Percentiles rank a stretch among this genome's conserved stretches.
phyloP scores from a whole-genome alignment of 2,329 filamentous ascomycete genomes.

The Grosmannia serpens region DNA sequence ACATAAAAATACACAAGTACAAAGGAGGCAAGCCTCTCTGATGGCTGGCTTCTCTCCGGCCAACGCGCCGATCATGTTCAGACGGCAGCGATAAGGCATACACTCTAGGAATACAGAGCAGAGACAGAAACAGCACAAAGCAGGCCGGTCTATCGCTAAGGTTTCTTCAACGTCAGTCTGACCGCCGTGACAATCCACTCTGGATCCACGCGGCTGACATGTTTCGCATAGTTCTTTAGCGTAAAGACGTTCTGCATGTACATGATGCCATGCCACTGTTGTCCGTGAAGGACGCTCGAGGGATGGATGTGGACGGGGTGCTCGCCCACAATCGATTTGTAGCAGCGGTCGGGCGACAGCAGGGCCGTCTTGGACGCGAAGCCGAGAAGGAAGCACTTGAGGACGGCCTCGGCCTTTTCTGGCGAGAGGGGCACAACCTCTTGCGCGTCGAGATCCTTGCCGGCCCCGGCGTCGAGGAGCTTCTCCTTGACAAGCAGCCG shows the following conservation, averaged over 20 bases:
- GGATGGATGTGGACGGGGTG: conserved; percentile 52
- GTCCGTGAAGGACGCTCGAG: conserved; percentile 48
- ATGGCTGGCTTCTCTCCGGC: too few relatives aligned
- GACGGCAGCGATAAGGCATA: too few relatives aligned
- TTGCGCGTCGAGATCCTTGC: conserved; percentile 35
- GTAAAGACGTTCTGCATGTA: conserved; percentile 58
- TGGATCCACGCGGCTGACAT: conserved; percentile 49
- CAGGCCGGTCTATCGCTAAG: background rate
- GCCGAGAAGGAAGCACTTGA: conserved; percentile 51
- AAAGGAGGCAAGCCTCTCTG: too few relatives aligned
- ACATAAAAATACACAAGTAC: background rate
- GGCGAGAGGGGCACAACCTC: conserved; percentile 40
- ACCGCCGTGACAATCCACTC: conserved; percentile 44
- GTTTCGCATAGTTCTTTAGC: conserved; percentile 55
- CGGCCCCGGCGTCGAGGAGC: conserved; percentile 30
- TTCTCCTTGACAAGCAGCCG: conserved; percentile 41
- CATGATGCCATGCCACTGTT: conserved; percentile 56
- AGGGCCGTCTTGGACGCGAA: conserved; percentile 51
- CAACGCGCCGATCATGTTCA: too few relatives aligned
- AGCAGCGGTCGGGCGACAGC: conserved; percentile 48
- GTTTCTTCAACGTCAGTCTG: background rate
- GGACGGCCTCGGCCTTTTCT: conserved; percentile 39
- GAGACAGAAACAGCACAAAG: background rate
- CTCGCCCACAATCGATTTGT: conserved; percentile 47
- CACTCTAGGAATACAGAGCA: background rate